Evolutionary conservation across 2,329 filamentous ascomycete species (phyloP).

Genomic region (Botrytis galanthina): DNA sequence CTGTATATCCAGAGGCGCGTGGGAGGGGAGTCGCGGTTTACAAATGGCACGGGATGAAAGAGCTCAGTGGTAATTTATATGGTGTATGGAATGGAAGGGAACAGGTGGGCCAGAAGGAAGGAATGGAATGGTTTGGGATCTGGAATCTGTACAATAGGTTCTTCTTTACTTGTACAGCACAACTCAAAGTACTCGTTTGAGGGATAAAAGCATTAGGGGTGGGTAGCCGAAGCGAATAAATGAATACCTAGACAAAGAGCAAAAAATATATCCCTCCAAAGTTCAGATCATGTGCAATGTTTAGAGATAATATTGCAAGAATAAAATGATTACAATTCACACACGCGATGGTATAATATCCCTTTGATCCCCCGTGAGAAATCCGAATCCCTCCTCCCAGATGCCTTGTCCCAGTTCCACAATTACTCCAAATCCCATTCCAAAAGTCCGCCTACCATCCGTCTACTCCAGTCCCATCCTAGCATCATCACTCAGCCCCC

Average conservation of each 20-base stretch:
- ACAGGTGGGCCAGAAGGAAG: background rate
- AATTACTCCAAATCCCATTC: conserved; percentile 8
- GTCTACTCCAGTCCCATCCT: conserved; percentile 74
- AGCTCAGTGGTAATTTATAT: conserved; percentile 2
- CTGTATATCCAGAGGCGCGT: background rate
- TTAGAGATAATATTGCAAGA: background rate
- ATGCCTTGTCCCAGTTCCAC: background rate
- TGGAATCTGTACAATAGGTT: conserved; percentile 14
- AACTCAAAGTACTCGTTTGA: background rate
- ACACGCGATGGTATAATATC: background rate
- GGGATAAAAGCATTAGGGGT: background rate
- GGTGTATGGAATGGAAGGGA: background rate
- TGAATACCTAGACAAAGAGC: conserved; percentile 1
- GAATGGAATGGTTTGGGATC: conserved; percentile 7
- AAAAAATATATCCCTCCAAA: background rate
- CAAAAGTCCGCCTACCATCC: background rate
- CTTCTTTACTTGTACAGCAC: conserved; percentile 16
- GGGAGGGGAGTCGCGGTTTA: background rate
- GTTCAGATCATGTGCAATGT: background rate
- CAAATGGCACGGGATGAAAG: conserved; percentile 5
- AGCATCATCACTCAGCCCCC: conserved; percentile 81
- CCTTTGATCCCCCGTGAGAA: background rate
- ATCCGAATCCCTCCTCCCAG: background rate
- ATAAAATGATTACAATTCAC: background rate
- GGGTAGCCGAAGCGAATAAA: conserved; percentile 1